phyloP scores from a whole-genome alignment of 1,139 yeast species.

The Sugiyamaella grinbergsii region DNA sequence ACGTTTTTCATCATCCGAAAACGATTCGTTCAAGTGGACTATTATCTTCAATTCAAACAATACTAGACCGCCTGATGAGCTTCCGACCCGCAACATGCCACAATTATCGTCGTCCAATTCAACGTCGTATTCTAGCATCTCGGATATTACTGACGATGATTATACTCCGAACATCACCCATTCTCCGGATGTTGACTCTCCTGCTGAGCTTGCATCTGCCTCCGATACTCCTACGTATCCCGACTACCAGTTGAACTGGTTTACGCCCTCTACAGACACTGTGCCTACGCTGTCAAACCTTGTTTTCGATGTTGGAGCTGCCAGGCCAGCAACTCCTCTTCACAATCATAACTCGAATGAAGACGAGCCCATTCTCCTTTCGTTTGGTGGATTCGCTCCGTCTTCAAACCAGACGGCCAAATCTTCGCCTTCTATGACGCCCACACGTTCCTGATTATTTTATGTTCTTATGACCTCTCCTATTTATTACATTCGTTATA shows the following conservation, averaged over 20 bases:
- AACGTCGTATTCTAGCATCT: constrained; percentile 16
- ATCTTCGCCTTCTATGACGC: constrained; percentile 14
- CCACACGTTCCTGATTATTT: not conserved
- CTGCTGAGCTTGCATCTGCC: too few species aligned
- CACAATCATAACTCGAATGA: not conserved
- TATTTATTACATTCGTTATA: constrained; percentile 9
- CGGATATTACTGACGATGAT: constrained; percentile 14
- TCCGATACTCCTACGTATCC: constrained; percentile 3
- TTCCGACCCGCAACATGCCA: not conserved
- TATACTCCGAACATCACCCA: constrained; percentile 3
- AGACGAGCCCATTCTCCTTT: constrained; percentile 14
- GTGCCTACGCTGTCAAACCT: constrained; percentile 9
- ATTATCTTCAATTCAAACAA: constrained; percentile 15
- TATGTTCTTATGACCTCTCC: not conserved
- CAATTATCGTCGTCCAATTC: constrained; percentile 17
- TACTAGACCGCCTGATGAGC: not conserved
- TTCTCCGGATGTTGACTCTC: not conserved
- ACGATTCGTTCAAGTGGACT: constrained; percentile 10
- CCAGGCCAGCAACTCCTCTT: constrained; percentile 14
- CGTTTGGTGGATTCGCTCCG: constrained; percentile 13
- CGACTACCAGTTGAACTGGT: constrained; percentile 7
- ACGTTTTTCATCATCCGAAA: not conserved
- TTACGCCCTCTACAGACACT: constrained; percentile 2
- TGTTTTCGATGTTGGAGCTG: constrained; percentile 14
- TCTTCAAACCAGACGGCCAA: constrained; percentile 10